Percentiles rank a stretch among this genome's conserved stretches.
These are phyloP conservation scores for Lactuca saligna DNA, from an alignment of 129 eudicot species.

Conservation along the genomic window DNA sequence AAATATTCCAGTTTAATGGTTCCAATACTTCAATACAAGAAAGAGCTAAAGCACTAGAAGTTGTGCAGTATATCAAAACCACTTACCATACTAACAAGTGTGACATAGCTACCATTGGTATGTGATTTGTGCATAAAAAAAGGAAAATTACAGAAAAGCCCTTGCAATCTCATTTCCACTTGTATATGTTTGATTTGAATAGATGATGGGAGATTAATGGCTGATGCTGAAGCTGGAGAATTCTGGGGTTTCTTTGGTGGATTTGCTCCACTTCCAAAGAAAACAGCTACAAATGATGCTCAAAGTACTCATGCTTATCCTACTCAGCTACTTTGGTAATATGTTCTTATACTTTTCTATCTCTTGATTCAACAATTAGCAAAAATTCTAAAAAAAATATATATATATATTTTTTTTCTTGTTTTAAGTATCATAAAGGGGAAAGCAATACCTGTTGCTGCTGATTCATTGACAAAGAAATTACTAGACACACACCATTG, in stretches of 20 bases:
- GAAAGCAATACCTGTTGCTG: constrained; percentile 49
- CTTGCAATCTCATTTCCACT: too few species aligned
- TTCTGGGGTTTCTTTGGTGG: constrained; percentile 97
- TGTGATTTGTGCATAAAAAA: neutral
- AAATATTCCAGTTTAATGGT: constrained; percentile 89
- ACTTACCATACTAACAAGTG: constrained; percentile 84
- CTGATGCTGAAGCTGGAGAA: constrained; percentile 93
- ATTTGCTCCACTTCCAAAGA: constrained; percentile 93
- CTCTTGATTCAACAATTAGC: constrained; percentile 1
- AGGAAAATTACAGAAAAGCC: neutral
- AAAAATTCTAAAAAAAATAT: constrained; percentile 13
- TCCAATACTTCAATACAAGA: constrained; percentile 87
- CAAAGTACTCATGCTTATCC: constrained; percentile 36
- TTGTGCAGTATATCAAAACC: constrained; percentile 80
- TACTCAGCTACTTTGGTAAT: constrained; percentile 64
- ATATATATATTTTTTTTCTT: constrained; percentile 32
- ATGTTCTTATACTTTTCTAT: neutral
- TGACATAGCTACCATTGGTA: constrained; percentile 86
- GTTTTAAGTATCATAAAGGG: constrained; percentile 69
- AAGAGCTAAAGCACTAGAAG: constrained; percentile 94
- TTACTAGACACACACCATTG: constrained; percentile 65
- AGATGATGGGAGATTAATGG: constrained; percentile 95
- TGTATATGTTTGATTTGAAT: neutral
- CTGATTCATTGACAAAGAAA: constrained; percentile 66
- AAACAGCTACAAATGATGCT: constrained; percentile 44